phyloP scores from a whole-genome alignment of 768 basidiomycete species.

The Pleurotus eryngii region DNA sequence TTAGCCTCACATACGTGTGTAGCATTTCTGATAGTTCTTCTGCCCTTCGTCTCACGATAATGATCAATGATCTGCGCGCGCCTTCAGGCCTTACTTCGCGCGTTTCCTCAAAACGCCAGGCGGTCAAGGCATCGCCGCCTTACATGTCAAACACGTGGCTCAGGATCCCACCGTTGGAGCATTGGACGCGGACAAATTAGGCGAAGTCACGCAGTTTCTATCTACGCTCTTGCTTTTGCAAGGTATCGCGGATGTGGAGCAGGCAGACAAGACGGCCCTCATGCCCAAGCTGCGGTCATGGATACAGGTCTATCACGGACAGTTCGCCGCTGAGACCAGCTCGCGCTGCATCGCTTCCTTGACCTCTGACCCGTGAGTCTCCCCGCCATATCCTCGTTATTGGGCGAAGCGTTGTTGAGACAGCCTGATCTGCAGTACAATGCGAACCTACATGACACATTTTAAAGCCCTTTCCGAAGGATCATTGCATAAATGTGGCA shows the following conservation, averaged over 20 bases:
- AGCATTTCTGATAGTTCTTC: too few relatives aligned
- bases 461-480: conserved; percentile 27
- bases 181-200: conserved; percentile 23
- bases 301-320: conserved; percentile 23
- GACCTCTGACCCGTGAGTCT: conserved; percentile 21
- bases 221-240: conserved; percentile 37
- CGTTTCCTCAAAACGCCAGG: conserved; percentile 31
- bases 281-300: conserved; percentile 29
- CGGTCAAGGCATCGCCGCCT: conserved; percentile 27
- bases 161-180: conserved; percentile 14
- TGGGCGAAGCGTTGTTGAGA: neutral
- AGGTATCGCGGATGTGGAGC: conserved; percentile 27
- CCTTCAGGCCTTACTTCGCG: conserved; percentile 35
- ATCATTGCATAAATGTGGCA: conserved; percentile 29
- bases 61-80: neutral
- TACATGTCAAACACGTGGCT: conserved; percentile 35
- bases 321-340: conserved; percentile 28
- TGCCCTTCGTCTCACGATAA: neutral
- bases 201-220: conserved; percentile 36
- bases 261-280: conserved; percentile 28
- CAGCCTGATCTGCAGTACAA: conserved; percentile 14
- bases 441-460: conserved; percentile 22
- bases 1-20: conserved; percentile 31
- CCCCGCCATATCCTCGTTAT: neutral
- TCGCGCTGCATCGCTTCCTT: conserved; percentile 32